Evolutionary conservation across 1,284 basidiomycete species (phyloP).

Genomic region (Ustilago vetiveriae): DNA sequence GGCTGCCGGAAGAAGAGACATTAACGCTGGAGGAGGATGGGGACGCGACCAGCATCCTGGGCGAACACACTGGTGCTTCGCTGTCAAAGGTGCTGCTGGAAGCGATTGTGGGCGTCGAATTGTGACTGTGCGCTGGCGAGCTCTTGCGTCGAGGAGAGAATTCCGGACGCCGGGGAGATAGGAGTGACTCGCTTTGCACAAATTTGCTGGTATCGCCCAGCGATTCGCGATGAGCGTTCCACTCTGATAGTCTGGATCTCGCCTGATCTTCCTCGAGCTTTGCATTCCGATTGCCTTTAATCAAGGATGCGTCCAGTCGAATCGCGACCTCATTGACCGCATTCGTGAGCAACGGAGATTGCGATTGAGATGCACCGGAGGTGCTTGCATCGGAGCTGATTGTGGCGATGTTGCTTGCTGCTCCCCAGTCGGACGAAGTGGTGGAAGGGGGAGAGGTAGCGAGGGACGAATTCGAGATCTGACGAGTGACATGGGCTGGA

Average conservation of each 20-base stretch:
- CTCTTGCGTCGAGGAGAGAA: neutral
- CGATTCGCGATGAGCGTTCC: conserved; percentile 13
- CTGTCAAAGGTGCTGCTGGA: conserved; percentile 19
- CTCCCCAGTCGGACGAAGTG: conserved; percentile 10
- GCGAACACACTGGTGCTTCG: neutral
- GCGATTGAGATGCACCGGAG: conserved; percentile 10
- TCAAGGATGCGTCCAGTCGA: conserved; percentile 20
- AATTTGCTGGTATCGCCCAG: neutral
- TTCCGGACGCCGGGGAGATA: neutral
- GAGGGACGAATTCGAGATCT: conserved; percentile 14
- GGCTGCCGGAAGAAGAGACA: neutral
- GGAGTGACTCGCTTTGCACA: neutral
- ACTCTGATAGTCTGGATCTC: conserved; percentile 9
- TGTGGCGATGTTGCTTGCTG: neutral
- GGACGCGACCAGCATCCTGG: neutral
- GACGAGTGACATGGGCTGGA: conserved; percentile 4
- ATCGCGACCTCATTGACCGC: conserved; percentile 12
- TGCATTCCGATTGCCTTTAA: conserved; percentile 32
- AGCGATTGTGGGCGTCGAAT: conserved; percentile 13
- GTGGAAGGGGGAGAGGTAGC: conserved; percentile 21
- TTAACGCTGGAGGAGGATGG: neutral
- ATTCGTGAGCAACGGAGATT: neutral
- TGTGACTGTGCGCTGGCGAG: conserved; percentile 15
- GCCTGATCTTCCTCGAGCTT: conserved; percentile 38
- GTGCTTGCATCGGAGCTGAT: conserved; percentile 7